Evolutionary conservation across 106 monocot genomes (phyloP), one percentile per base, ranked within the genome.

Genomic region (Apostasia ramifera): DNA sequence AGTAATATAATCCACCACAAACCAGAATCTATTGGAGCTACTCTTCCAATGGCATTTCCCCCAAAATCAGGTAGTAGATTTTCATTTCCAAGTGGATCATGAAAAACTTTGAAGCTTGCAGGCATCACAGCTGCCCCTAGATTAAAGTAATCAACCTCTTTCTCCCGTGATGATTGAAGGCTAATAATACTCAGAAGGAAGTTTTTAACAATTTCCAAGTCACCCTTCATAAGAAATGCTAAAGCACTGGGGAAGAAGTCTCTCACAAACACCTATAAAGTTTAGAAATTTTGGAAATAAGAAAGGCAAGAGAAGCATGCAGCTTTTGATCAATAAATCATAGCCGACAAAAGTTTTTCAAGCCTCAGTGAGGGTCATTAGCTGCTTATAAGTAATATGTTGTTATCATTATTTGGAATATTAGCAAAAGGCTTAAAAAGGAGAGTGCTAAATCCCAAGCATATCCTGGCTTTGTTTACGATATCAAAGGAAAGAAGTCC

Each of bases 1-100:
- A 80, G 84, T 66, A 84, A 61, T 66, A 84, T 77, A 5, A 84
- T 80, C 80, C 84, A 84, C 84, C 84, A 84, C 68, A 84, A 84
- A 45, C 83, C 83, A 73, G 83, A 84, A 84, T 79, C 83, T 40
- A 84, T 44, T 43, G 84, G 80, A 10, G 84, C 84, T 66, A 84
- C 80, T 67, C 84, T 80, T 57, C 84, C 84, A 44, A 84, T 84
- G 44, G 84, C 84, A 53, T 67, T 80, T 42, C 77, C 80, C 37
- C 84, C 84, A 78, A 80, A 84, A 65, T 84, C 84, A 57, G 84
- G 80, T 50, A 74, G 56, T 60, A 84, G 62, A 52, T 55, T 80
- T 62, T 84, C 80, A 4, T 80, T 59, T 3, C 66, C 52, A 57
- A 56, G 45, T 2, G 73, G 66, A 47, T 80, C 77, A 58, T 74